These are phyloP conservation scores for Zizania latifolia DNA, from an alignment of 176 grass and related monocot genomes.

Conservation along the genomic window DNA sequence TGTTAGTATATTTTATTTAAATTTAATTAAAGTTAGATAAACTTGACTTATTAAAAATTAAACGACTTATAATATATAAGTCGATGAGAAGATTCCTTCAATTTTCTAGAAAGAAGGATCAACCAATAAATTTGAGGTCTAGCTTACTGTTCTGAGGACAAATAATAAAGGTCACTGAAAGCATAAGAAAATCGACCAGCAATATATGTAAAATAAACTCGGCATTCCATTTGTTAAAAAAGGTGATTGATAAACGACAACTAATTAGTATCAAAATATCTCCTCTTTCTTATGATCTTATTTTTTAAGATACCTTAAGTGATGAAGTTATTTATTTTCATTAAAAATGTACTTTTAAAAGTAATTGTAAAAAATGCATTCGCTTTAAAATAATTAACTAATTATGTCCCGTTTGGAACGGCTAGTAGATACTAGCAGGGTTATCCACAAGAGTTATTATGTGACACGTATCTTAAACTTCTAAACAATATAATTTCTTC, in stretches of 20 bases:
- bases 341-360: background rate
- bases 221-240: background rate
- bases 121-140: conserved; percentile 30
- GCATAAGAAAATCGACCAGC: conserved; percentile 17
- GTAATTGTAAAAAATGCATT: background rate
- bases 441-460: no score
- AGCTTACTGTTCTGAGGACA: background rate
- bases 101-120: background rate
- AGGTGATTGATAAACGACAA: background rate
- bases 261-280: background rate
- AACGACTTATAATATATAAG: no score
- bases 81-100: conserved; percentile 18
- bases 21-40: no score
- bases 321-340: background rate
- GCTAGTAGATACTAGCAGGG: no score
- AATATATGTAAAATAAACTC: background rate
- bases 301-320: no score
- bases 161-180: background rate
- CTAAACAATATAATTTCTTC: no score
- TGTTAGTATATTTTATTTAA: no score
- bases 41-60: no score
- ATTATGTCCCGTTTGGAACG: no score
- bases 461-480: no score
- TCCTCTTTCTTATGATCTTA: background rate
- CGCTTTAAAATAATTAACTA: no score